Evolutionary conservation across 2,329 filamentous ascomycete species (phyloP).

Genomic region (Colletotrichum sp.): DNA sequence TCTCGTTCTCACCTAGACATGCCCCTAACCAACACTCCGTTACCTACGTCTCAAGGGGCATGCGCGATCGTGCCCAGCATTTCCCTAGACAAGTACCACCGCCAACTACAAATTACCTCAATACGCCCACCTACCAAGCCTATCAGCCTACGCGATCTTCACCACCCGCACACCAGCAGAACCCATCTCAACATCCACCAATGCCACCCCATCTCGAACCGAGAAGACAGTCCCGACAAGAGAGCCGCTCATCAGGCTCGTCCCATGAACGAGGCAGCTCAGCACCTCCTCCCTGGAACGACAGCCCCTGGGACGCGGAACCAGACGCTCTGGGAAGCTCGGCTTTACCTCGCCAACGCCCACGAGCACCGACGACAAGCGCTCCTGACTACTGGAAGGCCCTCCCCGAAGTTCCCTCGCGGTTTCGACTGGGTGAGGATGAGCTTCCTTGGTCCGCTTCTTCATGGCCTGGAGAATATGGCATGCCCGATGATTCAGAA

Average conservation of each 20-base stretch:
- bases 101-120: conserved; percentile 49
- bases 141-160: conserved; percentile 17
- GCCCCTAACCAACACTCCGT: conserved; percentile 47
- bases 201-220: conserved; percentile 16
- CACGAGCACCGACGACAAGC: conserved; percentile 12
- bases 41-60: conserved; percentile 51
- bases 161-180: conserved; percentile 21
- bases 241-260: conserved; percentile 22
- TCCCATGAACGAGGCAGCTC: conserved; percentile 52
- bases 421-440: conserved; percentile 51
- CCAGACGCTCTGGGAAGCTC: conserved; percentile 31
- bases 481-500: conserved; percentile 4
- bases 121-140: neutral
- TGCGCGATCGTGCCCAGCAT: conserved; percentile 42
- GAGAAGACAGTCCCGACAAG: conserved; percentile 17
- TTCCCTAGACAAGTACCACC: conserved; percentile 52
- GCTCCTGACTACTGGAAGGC: conserved; percentile 42
- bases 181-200: conserved; percentile 13
- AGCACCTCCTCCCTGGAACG: conserved; percentile 52
- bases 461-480: conserved; percentile 32
- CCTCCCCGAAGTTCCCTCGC: conserved; percentile 41
- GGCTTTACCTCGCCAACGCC: conserved; percentile 27
- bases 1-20: conserved; percentile 53
- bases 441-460: conserved; percentile 51
- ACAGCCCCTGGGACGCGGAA: conserved; percentile 51